A percentile compares a stretch with the other conserved stretches of the same genome.
Evolutionary conservation across 2,329 filamentous ascomycete genomes (phyloP).

Genomic region (Epichloe scottii): DNA sequence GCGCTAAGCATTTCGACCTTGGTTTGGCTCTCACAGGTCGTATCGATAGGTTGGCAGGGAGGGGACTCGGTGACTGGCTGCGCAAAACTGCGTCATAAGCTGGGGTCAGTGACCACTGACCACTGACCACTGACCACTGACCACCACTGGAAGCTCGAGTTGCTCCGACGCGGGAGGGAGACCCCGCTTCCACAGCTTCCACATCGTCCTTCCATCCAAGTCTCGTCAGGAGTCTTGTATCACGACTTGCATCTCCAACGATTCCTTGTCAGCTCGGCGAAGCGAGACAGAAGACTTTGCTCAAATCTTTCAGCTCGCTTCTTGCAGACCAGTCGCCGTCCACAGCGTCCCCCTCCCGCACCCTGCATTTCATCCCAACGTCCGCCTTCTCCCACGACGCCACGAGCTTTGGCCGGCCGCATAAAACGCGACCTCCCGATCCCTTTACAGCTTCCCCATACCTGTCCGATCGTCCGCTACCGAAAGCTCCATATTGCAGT

Average conservation of each 20-base stretch:
- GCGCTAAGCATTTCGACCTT: neutral
- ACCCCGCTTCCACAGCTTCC: neutral
- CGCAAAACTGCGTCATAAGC: neutral
- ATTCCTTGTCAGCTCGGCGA: neutral
- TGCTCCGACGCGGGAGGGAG: too few species aligned
- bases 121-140: neutral
- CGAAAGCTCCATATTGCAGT: neutral
- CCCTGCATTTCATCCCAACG: neutral
- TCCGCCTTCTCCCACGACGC: neutral
- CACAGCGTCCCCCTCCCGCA: too few species aligned
- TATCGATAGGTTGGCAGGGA: neutral
- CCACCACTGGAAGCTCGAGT: too few species aligned
- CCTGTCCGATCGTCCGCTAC: neutral
- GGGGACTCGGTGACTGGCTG: neutral
- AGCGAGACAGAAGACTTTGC: neutral
- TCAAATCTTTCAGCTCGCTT: neutral
- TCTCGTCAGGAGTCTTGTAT: neutral
- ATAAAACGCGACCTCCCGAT: conserved; percentile 17
- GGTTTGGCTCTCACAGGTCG: neutral
- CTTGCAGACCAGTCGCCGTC: neutral
- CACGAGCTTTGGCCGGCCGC: conserved; percentile 13
- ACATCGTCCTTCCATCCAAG: neutral
- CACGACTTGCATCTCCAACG: neutral
- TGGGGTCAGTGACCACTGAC: neutral
- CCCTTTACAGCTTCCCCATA: neutral